Evolutionary conservation across 768 basidiomycete species (phyloP).

Genomic region (Lentinula detonsa): DNA sequence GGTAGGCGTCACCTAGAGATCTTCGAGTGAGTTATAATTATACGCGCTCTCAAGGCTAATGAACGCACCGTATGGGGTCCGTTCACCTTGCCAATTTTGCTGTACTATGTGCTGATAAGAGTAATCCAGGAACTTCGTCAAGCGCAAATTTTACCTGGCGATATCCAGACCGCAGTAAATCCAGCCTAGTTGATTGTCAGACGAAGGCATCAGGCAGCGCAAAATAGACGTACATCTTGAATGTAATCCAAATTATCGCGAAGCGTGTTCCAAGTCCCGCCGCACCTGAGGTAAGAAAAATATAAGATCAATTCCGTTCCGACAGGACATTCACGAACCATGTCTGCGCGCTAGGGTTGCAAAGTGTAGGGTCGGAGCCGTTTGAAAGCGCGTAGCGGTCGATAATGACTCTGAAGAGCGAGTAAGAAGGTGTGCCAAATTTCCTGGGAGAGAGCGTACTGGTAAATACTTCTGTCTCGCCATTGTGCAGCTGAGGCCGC

Average conservation of each 20-base stretch:
- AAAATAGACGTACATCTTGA: constrained; percentile 58
- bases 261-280: constrained; percentile 82
- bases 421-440: not conserved
- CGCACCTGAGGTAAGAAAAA: constrained; percentile 39
- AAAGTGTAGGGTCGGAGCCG: constrained; percentile 44
- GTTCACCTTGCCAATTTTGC: constrained; percentile 69
- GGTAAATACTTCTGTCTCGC: constrained; percentile 77
- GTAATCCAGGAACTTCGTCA: not conserved
- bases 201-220: constrained; percentile 47
- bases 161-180: constrained; percentile 63
- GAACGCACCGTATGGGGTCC: constrained; percentile 43
- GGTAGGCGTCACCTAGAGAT: constrained; percentile 65
- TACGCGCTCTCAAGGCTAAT: not conserved
- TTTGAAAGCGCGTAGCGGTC: constrained; percentile 71
- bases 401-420: constrained; percentile 48
- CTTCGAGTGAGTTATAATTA: not conserved
- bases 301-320: not conserved
- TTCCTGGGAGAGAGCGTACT: constrained; percentile 29
- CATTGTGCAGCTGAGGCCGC: constrained; percentile 70
- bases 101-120: constrained; percentile 34
- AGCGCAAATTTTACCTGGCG: constrained; percentile 30
- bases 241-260: constrained; percentile 81
- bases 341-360: constrained; percentile 54
- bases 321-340: constrained; percentile 24
- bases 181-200: not conserved